Evolutionary conservation across 1,139 yeast genomes (phyloP).

Genomic region (Taphrina betulina): DNA sequence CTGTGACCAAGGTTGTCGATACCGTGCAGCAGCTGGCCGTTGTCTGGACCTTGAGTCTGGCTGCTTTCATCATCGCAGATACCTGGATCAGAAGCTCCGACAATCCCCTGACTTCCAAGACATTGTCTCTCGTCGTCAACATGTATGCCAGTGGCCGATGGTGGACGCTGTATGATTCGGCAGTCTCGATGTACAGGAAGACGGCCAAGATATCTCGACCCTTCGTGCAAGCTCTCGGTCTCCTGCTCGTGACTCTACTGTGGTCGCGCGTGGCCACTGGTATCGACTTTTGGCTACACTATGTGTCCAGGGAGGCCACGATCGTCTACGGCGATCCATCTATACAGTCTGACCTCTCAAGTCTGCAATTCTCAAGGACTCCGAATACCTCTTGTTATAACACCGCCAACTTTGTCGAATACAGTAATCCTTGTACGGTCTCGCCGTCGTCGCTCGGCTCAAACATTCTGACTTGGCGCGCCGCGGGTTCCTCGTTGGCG

Average conservation of each 20-base stretch:
- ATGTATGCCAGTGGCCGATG: slow-evolving; percentile 15
- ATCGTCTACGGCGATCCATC: not conserved
- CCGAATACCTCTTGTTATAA: not conserved
- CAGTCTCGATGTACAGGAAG: not conserved
- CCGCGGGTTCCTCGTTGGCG: not conserved
- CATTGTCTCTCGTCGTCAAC: slow-evolving; percentile 8
- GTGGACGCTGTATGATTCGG: slow-evolving; percentile 10
- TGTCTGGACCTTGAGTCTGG: not conserved
- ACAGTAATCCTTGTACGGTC: not conserved
- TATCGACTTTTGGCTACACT: slow-evolving; percentile 6
- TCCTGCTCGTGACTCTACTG: not conserved
- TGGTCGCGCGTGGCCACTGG: not conserved
- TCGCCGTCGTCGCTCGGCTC: not conserved
- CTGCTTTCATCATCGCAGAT: slow-evolving; percentile 7
- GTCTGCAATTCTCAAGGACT: not conserved
- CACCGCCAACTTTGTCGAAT: not conserved
- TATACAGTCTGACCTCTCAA: not conserved
- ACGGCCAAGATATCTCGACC: not conserved
- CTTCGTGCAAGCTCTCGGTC: slow-evolving; percentile 1
- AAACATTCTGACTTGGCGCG: not conserved
- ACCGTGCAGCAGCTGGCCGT: slow-evolving; percentile 14
- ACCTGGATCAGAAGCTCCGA: slow-evolving; percentile 2
- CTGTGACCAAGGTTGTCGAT: slow-evolving; percentile 11
- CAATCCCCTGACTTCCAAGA: slow-evolving; percentile 2
- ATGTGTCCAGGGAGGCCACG: not conserved